Percentiles rank a stretch among this genome's conserved stretches.
These are phyloP conservation scores for Ammopiptanthus mongolicus DNA, from an alignment of 306 rosid species.

Conservation along the genomic window DNA sequence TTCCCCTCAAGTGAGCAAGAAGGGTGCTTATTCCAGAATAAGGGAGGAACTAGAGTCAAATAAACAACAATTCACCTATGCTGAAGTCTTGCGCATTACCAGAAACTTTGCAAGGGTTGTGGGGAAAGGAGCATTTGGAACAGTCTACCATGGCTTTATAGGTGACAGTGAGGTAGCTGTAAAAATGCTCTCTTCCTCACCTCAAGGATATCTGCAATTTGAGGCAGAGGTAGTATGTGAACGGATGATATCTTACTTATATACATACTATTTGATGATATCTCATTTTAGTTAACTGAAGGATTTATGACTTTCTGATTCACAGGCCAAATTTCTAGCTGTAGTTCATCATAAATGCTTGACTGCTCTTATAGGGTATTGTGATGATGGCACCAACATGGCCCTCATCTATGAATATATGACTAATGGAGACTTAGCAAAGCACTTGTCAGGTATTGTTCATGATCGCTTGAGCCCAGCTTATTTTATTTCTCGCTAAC, in stretches of 20 bases:
- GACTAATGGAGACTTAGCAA: slow-evolving; percentile 45
- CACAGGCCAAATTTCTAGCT: slow-evolving; percentile 46
- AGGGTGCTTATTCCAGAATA: slow-evolving; percentile 17
- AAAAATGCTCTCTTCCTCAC: slow-evolving; percentile 44
- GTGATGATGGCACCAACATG: slow-evolving; percentile 40
- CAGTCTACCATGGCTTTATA: slow-evolving; percentile 40
- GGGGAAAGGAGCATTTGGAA: slow-evolving; percentile 53
- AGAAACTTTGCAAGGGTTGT: slow-evolving; percentile 38
- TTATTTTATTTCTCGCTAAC: not conserved
- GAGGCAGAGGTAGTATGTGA: slow-evolving; percentile 39
- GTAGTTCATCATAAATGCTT: slow-evolving; percentile 50
- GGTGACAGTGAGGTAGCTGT: slow-evolving; percentile 45
- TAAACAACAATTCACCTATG: slow-evolving; percentile 42
- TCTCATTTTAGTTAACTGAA: not conserved
- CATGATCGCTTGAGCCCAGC: not conserved
- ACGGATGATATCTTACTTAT: too few species aligned
- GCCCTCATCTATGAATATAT: slow-evolving; percentile 59
- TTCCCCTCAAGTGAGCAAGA: not conserved
- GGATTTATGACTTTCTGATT: not conserved
- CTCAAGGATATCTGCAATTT: slow-evolving; percentile 46
- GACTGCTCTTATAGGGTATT: slow-evolving; percentile 46
- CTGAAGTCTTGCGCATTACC: slow-evolving; percentile 40
- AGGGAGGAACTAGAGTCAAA: slow-evolving; percentile 30
- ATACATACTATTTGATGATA: not conserved
- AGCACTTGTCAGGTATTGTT: slow-evolving; percentile 35